Evolutionary conservation across 495 filamentous ascomycete species (phyloP).

Genomic region (Staphylotrichum tortipilum): DNA sequence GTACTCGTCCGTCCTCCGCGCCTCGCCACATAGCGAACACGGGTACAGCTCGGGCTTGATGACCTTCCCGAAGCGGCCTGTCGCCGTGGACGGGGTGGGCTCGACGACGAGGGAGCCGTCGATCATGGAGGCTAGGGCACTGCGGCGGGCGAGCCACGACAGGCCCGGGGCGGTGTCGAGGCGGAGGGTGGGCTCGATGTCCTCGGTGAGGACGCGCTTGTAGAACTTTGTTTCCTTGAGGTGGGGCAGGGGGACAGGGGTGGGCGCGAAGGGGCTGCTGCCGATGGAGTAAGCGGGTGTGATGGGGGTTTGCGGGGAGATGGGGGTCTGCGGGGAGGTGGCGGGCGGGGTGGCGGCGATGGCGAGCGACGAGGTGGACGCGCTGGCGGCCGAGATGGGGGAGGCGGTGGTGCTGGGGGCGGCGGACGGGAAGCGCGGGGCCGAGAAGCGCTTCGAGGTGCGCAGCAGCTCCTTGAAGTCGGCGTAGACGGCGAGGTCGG

Average conservation of each 20-base stretch:
- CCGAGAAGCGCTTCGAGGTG: constrained; percentile 52
- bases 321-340: constrained; percentile 42
- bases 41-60: constrained; percentile 55
- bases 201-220: constrained; percentile 77
- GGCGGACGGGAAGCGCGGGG: constrained; percentile 7
- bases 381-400: constrained; percentile 32
- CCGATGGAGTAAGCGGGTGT: constrained; percentile 43
- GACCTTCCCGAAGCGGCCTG: constrained; percentile 37
- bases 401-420: constrained; percentile 20
- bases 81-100: constrained; percentile 54
- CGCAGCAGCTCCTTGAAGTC: constrained; percentile 76
- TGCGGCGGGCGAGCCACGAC: constrained; percentile 83
- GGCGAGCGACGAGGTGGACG: constrained; percentile 37
- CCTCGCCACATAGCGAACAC: constrained; percentile 85
- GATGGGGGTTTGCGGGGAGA: constrained; percentile 42
- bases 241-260: constrained; percentile 23
- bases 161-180: constrained; percentile 84
- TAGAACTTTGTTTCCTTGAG: constrained; percentile 91
- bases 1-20: constrained; percentile 56
- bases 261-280: constrained; percentile 25
- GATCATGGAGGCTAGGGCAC: constrained; percentile 69
- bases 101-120: constrained; percentile 88
- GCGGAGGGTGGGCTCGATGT: constrained; percentile 88
- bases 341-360: constrained; percentile 28
- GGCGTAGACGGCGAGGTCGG: constrained; percentile 68